phyloP scores from a whole-genome alignment of 2,329 filamentous ascomycete species.

The Claviceps sp. region DNA sequence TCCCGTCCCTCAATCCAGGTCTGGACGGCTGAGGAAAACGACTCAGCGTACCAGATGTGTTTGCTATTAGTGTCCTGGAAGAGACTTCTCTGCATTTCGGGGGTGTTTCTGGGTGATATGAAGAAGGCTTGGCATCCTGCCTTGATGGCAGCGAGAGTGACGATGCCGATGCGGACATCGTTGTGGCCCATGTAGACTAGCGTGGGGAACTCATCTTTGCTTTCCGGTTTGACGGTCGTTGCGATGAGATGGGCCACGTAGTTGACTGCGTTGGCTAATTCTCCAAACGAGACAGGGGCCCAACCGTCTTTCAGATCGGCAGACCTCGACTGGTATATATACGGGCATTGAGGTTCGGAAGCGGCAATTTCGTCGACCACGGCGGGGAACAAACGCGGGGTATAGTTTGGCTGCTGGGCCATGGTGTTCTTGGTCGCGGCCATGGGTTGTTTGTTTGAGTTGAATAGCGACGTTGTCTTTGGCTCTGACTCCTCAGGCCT shows the following conservation, averaged over 20 bases:
- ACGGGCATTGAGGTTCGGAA: slow-evolving; percentile 17
- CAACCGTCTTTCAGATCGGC: slow-evolving; percentile 15
- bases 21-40: slow-evolving; percentile 5
- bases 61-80: slow-evolving; percentile 30
- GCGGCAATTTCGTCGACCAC: slow-evolving; percentile 13
- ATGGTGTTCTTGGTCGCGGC: not conserved
- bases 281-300: slow-evolving; percentile 14
- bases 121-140: slow-evolving; percentile 7
- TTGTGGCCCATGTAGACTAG: slow-evolving; percentile 20
- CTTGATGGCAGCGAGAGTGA: slow-evolving; percentile 8
- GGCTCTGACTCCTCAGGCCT: no score
- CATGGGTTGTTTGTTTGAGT: not conserved
- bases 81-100: slow-evolving; percentile 16
- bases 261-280: slow-evolving; percentile 18
- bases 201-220: slow-evolving; percentile 17
- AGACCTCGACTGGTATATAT: slow-evolving; percentile 23
- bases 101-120: slow-evolving; percentile 7
- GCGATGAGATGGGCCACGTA: slow-evolving; percentile 19
- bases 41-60: slow-evolving; percentile 18
- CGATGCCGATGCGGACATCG: slow-evolving; percentile 8
- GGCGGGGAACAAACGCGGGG: slow-evolving; percentile 9
- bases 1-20: slow-evolving; percentile 9
- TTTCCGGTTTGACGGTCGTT: slow-evolving; percentile 15
- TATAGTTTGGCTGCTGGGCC: not conserved
- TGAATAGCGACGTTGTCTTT: not conserved